A percentile compares a stretch with the other conserved stretches of the same genome.
Conservation (phyloP, 345 rosid species). For the Cardamine chenopodiifolia region DNA sequence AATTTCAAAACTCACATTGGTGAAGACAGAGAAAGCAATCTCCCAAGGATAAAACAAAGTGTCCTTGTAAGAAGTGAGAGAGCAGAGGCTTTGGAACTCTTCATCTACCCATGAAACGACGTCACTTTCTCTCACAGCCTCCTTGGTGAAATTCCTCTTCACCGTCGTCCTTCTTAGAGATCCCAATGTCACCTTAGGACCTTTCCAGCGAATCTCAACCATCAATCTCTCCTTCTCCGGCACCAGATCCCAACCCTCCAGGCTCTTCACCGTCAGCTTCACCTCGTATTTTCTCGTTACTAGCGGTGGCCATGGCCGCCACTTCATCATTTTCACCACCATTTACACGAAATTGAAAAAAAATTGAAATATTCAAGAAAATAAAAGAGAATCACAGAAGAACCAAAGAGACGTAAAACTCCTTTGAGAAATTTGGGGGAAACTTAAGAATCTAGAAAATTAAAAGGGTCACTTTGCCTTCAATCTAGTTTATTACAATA, state of each 20-base stretch:
- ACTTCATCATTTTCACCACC: slow-evolving; percentile 99
- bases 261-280: slow-evolving; percentile 56
- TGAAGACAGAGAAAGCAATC: slow-evolving; percentile 79
- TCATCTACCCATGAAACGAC: slow-evolving; percentile 83
- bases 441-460: too few relatives aligned
- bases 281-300: slow-evolving; percentile 79
- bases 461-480: slow-evolving; percentile 7
- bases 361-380: not conserved
- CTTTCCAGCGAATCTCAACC: slow-evolving; percentile 97
- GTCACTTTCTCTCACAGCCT: slow-evolving; percentile 52
- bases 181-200: slow-evolving; percentile 79
- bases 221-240: slow-evolving; percentile 56
- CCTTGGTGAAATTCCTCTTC: slow-evolving; percentile 85
- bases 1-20: slow-evolving; percentile 56
- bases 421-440: slow-evolving; percentile 22
- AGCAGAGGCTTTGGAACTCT: slow-evolving; percentile 75
- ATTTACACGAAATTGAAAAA: too few relatives aligned
- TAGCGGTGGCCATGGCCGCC: slow-evolving; percentile 95
- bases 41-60: slow-evolving; percentile 89
- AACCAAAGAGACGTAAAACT: slow-evolving; percentile 19
- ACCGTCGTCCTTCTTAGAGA: slow-evolving; percentile 68
- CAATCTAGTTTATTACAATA: not conserved
- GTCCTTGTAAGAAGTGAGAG: slow-evolving; percentile 71
- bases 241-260: slow-evolving; percentile 86
- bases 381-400: not conserved